These are phyloP conservation scores for Datura wrightii DNA, from an alignment of 257 asterid species.

Conservation along the genomic window DNA sequence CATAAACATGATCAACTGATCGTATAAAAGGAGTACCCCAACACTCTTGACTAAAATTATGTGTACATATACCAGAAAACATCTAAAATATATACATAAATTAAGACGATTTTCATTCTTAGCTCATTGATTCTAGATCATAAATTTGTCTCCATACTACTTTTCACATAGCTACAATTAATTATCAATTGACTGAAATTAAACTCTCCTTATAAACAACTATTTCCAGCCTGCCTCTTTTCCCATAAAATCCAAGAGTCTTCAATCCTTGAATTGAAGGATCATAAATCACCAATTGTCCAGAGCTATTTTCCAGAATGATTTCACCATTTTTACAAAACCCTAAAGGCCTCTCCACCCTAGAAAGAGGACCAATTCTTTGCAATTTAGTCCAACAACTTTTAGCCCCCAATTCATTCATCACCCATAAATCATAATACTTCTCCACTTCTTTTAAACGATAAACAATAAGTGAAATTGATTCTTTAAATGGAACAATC, in stretches of 20 bases:
- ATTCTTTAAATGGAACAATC: conserved; percentile 45
- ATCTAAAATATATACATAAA: neutral
- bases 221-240: conserved; percentile 60
- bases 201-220: conserved; percentile 51
- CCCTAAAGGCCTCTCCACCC: conserved; percentile 63
- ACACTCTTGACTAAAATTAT: neutral
- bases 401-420: conserved; percentile 40
- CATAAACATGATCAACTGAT: no score
- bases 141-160: neutral
- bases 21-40: no score
- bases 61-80: no score
- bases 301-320: conserved; percentile 46
- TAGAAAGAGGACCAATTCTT: conserved; percentile 54
- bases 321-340: conserved; percentile 48
- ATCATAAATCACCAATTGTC: conserved; percentile 53
- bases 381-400: conserved; percentile 45
- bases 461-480: conserved; percentile 58
- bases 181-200: conserved; percentile 36
- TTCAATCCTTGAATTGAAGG: conserved; percentile 25
- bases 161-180: neutral
- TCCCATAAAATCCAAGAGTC: conserved; percentile 56
- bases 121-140: neutral
- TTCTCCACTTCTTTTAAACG: conserved; percentile 43
- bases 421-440: conserved; percentile 54
- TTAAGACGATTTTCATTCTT: neutral